These are phyloP conservation scores for Ophiocordyceps sinensis DNA, from an alignment of 2,329 filamentous ascomycete species.

Conservation along the genomic window DNA sequence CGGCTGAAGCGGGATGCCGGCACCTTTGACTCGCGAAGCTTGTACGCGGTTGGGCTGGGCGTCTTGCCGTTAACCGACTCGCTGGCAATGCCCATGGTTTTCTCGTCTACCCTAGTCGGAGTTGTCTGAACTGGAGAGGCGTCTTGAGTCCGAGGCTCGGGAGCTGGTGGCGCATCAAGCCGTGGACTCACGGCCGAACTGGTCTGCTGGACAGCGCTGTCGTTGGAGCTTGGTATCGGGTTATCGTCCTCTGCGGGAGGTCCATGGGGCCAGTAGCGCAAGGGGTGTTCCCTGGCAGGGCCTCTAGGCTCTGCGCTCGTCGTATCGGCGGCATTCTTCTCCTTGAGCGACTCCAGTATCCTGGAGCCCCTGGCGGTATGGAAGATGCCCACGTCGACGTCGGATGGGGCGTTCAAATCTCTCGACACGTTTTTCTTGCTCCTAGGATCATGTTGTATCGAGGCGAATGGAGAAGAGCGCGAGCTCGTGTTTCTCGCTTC, in stretches of 20 bases:
- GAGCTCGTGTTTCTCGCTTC: too few relatives aligned
- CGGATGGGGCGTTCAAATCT: conserved; percentile 21
- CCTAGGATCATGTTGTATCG: too few relatives aligned
- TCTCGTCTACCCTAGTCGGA: conserved; percentile 2
- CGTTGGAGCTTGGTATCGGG: background rate
- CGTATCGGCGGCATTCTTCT: conserved; percentile 7
- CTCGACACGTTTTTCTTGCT: conserved; percentile 4
- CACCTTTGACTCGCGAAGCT: conserved; percentile 77
- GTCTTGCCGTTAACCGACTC: conserved; percentile 8
- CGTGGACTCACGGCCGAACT: background rate
- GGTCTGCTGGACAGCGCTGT: background rate
- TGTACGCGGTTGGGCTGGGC: conserved; percentile 31
- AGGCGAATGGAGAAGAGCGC: too few relatives aligned
- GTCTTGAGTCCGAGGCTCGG: background rate
- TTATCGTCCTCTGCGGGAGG: conserved; percentile 7
- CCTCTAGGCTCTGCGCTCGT: conserved; percentile 5
- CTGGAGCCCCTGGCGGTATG: conserved; percentile 30
- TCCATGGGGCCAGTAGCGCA: conserved; percentile 18
- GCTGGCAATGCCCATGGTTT: conserved; percentile 10
- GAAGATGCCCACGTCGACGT: conserved; percentile 32
- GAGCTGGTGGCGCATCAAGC: background rate
- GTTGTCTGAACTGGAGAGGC: background rate
- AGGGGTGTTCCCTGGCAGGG: conserved; percentile 20
- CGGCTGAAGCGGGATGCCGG: conserved; percentile 77
- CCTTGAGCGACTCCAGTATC: conserved; percentile 23